phyloP scores from a whole-genome alignment of 116 monocot genomes.

The Dioscorea cayenensis region DNA sequence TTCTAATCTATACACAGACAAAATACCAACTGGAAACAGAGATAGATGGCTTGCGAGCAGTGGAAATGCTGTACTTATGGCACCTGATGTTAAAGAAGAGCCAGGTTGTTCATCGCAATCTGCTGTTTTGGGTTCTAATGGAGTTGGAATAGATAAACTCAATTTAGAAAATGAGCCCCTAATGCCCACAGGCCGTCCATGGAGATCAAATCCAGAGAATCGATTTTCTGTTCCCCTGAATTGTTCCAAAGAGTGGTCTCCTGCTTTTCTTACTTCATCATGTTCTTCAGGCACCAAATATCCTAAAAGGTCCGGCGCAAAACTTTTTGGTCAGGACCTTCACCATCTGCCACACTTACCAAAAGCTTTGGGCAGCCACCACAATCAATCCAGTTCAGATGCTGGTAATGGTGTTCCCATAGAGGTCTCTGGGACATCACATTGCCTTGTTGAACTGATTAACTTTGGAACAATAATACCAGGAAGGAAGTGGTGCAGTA shows the following conservation, averaged over 20 bases:
- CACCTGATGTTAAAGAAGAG: conserved; percentile 17
- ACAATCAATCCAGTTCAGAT: conserved; percentile 4
- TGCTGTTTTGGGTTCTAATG: neutral
- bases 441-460: conserved; percentile 40
- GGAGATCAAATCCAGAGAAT: conserved; percentile 17
- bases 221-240: conserved; percentile 21
- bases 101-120: conserved; percentile 2
- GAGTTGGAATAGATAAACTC: neutral
- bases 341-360: conserved; percentile 7
- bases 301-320: conserved; percentile 18
- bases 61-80: conserved; percentile 3
- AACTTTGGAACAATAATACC: conserved; percentile 41
- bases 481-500: conserved; percentile 64
- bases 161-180: conserved; percentile 5
- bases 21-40: neutral
- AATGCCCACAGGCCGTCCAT: neutral
- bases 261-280: conserved; percentile 14
- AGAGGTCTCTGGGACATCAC: neutral
- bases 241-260: conserved; percentile 14
- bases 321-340: conserved; percentile 57
- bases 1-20: conserved; percentile 17
- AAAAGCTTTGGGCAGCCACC: conserved; percentile 10
- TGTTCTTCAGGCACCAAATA: conserved; percentile 21
- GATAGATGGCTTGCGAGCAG: neutral
- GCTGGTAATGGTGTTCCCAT: neutral